Evolutionary conservation across 495 filamentous ascomycete genomes (phyloP).

Genomic region (Aspergillus nanangensis): DNA sequence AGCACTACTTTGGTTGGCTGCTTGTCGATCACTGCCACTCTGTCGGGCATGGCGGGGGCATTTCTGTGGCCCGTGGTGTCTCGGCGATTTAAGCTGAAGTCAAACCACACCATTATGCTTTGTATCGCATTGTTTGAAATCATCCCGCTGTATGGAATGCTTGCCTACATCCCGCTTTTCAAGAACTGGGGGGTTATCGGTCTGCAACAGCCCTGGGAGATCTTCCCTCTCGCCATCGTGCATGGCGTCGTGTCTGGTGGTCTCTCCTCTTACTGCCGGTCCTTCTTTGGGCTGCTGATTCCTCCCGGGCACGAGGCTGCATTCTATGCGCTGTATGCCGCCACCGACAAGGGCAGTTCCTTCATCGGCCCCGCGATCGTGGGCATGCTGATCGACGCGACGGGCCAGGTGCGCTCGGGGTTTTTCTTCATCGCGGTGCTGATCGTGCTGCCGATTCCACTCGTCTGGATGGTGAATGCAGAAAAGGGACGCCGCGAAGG

Average conservation of each 20-base stretch:
- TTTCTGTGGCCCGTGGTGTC: conserved; percentile 78
- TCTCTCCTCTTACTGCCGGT: conserved; percentile 77
- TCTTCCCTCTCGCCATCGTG: conserved; percentile 79
- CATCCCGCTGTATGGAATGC: conserved; percentile 80
- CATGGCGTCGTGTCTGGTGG: conserved; percentile 86
- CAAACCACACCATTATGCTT: conserved; percentile 76
- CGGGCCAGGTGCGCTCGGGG: conserved; percentile 76
- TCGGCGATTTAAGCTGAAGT: conserved; percentile 52
- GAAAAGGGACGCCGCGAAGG: conserved; percentile 73
- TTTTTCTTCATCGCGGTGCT: conserved; percentile 84
- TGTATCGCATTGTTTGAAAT: conserved; percentile 81
- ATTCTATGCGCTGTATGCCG: conserved; percentile 89
- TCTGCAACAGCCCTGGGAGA: conserved; percentile 84
- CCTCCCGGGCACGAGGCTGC: conserved; percentile 88
- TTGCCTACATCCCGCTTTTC: conserved; percentile 78
- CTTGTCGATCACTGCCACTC: conserved; percentile 78
- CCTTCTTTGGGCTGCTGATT: conserved; percentile 77
- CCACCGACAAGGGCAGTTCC: conserved; percentile 87
- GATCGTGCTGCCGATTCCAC: conserved; percentile 68
- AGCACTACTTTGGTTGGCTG: conserved; percentile 68
- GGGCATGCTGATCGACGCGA: conserved; percentile 73
- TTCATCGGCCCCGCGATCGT: conserved; percentile 88
- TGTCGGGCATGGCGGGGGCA: conserved; percentile 74
- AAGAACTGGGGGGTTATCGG: conserved; percentile 69
- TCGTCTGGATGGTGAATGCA: conserved; percentile 76